Conservation (phyloP, 768 basidiomycete species). For the Mycena belliarum region DNA sequence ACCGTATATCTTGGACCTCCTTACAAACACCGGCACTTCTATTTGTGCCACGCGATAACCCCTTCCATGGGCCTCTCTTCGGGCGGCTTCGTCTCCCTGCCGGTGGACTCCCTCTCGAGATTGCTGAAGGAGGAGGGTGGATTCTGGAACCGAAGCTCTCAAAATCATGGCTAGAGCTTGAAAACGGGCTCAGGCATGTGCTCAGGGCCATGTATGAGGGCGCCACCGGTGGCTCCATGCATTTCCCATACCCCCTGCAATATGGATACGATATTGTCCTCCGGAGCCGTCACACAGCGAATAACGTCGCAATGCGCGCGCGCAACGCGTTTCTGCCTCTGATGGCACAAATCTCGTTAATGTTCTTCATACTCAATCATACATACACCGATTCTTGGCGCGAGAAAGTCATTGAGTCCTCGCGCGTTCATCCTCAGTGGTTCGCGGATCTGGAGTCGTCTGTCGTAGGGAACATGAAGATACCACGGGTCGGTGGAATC, state of each 20-base stretch:
- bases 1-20: neutral
- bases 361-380: neutral
- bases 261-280: neutral
- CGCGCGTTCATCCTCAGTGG: neutral
- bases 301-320: neutral
- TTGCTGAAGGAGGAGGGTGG: neutral
- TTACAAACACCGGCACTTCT: neutral
- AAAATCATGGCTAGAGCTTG: neutral
- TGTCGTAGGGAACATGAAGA: neutral
- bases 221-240: neutral
- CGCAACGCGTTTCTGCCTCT: conserved; percentile 14
- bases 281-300: neutral
- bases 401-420: neutral
- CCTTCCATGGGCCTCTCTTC: conserved; percentile 2
- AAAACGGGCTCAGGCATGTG: neutral
- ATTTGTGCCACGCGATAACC: neutral
- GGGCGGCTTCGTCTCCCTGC: neutral
- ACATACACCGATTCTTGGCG: neutral
- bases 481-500: conserved; percentile 8
- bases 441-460: neutral
- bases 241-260: neutral
- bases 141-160: neutral
- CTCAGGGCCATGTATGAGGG: neutral
- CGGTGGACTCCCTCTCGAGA: neutral
- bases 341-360: neutral